Evolutionary conservation across 176 grass and related monocot genomes (phyloP).

Genomic region (Leersia perrieri): DNA sequence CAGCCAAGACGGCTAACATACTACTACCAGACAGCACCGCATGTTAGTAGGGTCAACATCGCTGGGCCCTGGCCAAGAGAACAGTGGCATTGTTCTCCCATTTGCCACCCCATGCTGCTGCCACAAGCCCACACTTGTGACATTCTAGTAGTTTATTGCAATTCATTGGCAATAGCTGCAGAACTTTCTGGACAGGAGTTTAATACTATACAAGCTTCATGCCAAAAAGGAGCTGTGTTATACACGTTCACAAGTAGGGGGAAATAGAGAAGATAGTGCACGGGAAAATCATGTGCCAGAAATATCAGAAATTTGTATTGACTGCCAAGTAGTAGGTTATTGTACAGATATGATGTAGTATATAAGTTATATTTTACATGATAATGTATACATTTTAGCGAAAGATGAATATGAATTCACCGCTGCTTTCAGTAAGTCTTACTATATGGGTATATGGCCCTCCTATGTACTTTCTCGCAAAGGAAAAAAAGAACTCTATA

Average conservation of each 20-base stretch:
- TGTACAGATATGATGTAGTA: conserved; percentile 25
- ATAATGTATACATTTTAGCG: neutral
- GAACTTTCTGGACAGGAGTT: neutral
- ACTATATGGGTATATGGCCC: neutral
- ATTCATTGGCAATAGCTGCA: neutral
- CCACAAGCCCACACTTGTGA: neutral
- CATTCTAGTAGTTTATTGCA: neutral
- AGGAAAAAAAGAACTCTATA: neutral
- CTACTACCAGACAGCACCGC: conserved; percentile 28
- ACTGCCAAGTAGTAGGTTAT: neutral
- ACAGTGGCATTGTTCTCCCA: conserved; percentile 3
- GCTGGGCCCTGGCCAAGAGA: neutral
- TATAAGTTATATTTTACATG: neutral
- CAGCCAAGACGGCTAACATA: conserved; percentile 15
- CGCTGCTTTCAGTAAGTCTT: neutral
- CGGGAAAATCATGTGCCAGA: neutral
- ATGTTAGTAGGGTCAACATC: conserved; percentile 47
- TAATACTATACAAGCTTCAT: neutral
- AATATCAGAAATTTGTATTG: neutral
- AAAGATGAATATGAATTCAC: neutral
- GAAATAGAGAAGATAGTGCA: neutral
- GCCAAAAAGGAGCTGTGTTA: neutral
- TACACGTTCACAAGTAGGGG: neutral
- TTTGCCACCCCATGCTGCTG: conserved; percentile 20
- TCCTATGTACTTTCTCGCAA: conserved; percentile 5